Evolutionary conservation across 768 basidiomycete species (phyloP).

Genomic region (Rickenella mellea): DNA sequence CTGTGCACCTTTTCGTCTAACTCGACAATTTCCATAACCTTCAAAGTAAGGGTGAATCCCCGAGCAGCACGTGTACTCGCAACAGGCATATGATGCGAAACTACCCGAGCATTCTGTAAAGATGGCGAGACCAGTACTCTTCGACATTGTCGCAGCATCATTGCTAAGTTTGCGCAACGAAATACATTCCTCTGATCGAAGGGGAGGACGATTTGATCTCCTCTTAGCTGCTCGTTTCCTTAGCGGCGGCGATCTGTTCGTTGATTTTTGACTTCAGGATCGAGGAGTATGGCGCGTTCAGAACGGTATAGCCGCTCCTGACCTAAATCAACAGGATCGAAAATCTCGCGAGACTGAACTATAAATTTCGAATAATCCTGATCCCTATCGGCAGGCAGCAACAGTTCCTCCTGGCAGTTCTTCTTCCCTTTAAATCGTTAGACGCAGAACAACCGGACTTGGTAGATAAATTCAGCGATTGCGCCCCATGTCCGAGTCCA

Average conservation of each 20-base stretch:
- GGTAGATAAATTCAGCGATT: conserved; percentile 96
- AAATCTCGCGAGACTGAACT: background rate
- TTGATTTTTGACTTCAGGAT: conserved; percentile 96
- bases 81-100: conserved; percentile 94
- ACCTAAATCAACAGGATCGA: no score
- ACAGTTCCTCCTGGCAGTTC: conserved; percentile 85
- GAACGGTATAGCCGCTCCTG: conserved; percentile 96
- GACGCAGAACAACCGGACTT: conserved; percentile 92
- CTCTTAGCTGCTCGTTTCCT: conserved; percentile 69
- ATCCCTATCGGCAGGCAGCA: conserved; percentile 69
- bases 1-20: conserved; percentile 72
- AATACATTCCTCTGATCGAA: no score
- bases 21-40: conserved; percentile 91
- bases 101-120: conserved; percentile 94
- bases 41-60: conserved; percentile 90
- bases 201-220: conserved; percentile 63
- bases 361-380: conserved; percentile 26
- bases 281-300: conserved; percentile 96
- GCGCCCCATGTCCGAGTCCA: conserved; percentile 99
- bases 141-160: conserved; percentile 74
- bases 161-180: background rate
- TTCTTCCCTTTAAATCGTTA: conserved; percentile 79
- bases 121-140: conserved; percentile 81
- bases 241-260: conserved; percentile 80
- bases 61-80: conserved; percentile 90